Conservation (phyloP, 306 rosid species). For the Acacia melanoxylon region DNA sequence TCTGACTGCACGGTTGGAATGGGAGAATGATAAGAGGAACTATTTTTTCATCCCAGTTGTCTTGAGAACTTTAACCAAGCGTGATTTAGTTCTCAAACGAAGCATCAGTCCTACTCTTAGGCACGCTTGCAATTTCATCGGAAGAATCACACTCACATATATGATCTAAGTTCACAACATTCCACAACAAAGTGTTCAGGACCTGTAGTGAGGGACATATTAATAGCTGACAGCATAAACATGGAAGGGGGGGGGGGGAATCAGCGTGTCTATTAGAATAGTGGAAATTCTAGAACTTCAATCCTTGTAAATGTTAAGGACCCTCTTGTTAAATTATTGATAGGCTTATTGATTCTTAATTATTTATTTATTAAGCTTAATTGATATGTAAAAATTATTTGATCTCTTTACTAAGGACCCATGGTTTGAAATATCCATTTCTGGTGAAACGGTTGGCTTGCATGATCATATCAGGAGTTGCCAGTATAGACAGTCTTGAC, state of each 20-base stretch:
- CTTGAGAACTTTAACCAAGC: not conserved
- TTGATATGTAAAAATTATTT: conserved; percentile 20
- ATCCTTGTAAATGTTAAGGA: conserved; percentile 1
- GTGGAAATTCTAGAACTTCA: not conserved
- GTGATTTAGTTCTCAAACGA: conserved; percentile 4
- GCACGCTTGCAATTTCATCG: not conserved
- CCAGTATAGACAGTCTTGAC: conserved; percentile 64
- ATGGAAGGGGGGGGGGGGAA: not conserved
- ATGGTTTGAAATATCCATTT: conserved; percentile 77
- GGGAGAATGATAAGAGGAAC: conserved; percentile 4
- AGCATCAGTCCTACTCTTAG: not conserved
- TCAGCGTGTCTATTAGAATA: not conserved
- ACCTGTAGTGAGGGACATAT: not conserved
- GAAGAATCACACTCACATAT: not conserved
- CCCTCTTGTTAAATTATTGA: not conserved
- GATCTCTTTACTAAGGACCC: conserved; percentile 53
- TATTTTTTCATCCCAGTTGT: not conserved
- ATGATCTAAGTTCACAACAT: not conserved
- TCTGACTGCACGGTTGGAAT: conserved; percentile 7
- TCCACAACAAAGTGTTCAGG: not conserved
- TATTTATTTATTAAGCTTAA: conserved; percentile 3
- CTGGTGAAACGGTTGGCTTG: conserved; percentile 90
- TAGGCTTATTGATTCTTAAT: not conserved
- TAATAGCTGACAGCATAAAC: not conserved
- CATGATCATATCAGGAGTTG: conserved; percentile 76